A percentile compares a stretch with the other conserved stretches of the same genome.
These are phyloP conservation scores for Monosporascus sp. DNA, from an alignment of 2,329 filamentous ascomycete genomes.

Conservation along the genomic window DNA sequence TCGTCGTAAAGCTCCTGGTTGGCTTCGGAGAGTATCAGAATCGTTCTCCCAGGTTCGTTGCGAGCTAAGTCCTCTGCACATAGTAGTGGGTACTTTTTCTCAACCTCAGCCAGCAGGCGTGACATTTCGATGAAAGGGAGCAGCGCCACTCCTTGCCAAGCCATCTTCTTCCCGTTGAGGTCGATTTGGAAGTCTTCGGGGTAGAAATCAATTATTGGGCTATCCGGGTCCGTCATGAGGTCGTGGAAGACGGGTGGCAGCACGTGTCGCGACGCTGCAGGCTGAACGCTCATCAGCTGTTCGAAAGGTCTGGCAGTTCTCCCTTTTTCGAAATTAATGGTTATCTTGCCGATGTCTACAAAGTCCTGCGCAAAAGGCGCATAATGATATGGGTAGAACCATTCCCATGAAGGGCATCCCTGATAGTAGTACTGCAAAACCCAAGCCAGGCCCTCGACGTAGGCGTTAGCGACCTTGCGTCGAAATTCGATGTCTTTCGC, in stretches of 20 bases:
- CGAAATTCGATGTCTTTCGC: slow-evolving; percentile 80
- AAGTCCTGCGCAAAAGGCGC: slow-evolving; percentile 97
- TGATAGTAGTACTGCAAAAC: slow-evolving; percentile 97
- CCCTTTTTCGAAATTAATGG: slow-evolving; percentile 78
- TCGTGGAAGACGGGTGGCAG: slow-evolving; percentile 84
- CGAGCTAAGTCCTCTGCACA: slow-evolving; percentile 71
- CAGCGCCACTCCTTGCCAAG: slow-evolving; percentile 92
- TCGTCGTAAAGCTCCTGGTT: slow-evolving; percentile 79
- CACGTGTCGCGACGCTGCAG: slow-evolving; percentile 86
- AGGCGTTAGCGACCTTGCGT: slow-evolving; percentile 81
- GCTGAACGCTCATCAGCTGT: slow-evolving; percentile 96
- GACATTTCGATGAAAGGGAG: slow-evolving; percentile 95
- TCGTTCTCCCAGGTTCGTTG: slow-evolving; percentile 75
- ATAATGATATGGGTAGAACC: slow-evolving; percentile 99
- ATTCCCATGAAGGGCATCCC: slow-evolving; percentile 96
- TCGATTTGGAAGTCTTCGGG: slow-evolving; percentile 91
- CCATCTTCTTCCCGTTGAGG: slow-evolving; percentile 96
- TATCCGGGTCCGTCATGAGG: slow-evolving; percentile 83
- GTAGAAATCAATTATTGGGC: slow-evolving; percentile 95
- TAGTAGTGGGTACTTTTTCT: slow-evolving; percentile 73
- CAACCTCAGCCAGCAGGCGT: slow-evolving; percentile 75
- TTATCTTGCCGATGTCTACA: slow-evolving; percentile 71
- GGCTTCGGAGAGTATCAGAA: slow-evolving; percentile 76
- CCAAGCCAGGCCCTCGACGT: slow-evolving; percentile 93
- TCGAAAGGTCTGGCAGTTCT: slow-evolving; percentile 87